phyloP scores from a whole-genome alignment of 495 filamentous ascomycete species.

The Cudoniella acicularis region DNA sequence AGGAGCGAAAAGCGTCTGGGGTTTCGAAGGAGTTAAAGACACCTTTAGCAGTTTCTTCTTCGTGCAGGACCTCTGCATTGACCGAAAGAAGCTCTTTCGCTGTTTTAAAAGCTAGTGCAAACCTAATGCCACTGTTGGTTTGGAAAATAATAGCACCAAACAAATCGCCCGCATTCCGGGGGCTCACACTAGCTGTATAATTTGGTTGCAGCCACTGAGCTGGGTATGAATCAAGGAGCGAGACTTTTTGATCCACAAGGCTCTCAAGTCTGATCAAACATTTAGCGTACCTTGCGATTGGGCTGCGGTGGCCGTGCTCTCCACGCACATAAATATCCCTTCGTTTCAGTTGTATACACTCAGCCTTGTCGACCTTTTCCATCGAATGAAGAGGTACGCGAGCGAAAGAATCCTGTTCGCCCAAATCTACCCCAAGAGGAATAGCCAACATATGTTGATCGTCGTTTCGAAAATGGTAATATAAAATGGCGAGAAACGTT shows the following conservation, averaged over 20 bases:
- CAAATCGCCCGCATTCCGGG: neutral
- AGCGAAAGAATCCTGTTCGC: neutral
- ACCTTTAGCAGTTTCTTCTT: neutral
- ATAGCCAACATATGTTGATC: neutral
- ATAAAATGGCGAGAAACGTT: neutral
- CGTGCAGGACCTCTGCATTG: neutral
- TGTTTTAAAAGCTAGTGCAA: neutral
- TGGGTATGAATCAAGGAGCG: neutral
- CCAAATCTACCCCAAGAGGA: neutral
- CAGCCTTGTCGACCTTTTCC: neutral
- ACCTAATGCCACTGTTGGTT: neutral
- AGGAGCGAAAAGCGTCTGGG: neutral
- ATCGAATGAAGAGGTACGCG: neutral
- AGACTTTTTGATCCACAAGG: neutral
- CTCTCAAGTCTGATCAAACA: neutral
- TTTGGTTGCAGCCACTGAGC: neutral
- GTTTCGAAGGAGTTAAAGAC: neutral
- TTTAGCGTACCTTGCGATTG: neutral
- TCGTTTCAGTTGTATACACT: neutral
- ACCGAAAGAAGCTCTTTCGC: neutral
- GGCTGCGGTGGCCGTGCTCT: neutral
- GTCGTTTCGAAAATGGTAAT: neutral
- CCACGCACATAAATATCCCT: neutral
- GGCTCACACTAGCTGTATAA: neutral
- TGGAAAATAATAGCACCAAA: neutral